A percentile compares a stretch with the other conserved stretches of the same genome.
Evolutionary conservation across 257 asterid species (phyloP).

Genomic region (Ocimum tenuiflorum): DNA sequence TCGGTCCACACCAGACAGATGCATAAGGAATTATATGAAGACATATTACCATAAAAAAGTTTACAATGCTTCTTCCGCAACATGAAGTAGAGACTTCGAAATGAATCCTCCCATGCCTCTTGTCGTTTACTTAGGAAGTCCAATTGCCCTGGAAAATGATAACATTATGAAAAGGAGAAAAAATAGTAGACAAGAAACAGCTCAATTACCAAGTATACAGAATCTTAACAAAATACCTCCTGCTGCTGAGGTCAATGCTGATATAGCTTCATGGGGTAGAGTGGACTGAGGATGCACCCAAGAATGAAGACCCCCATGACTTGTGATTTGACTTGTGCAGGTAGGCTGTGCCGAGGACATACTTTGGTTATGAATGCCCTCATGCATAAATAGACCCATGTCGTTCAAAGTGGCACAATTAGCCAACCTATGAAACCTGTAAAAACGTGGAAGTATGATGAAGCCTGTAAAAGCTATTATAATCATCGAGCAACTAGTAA

Average conservation of each 20-base stretch:
- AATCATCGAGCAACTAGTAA: not conserved
- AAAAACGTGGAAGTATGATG: constrained; percentile 17
- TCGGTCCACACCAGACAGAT: not conserved
- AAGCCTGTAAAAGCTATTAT: not conserved
- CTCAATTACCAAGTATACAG: not conserved
- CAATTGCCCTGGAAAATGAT: constrained; percentile 42
- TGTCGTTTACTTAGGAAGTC: constrained; percentile 75
- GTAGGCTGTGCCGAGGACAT: constrained; percentile 30
- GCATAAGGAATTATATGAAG: not conserved
- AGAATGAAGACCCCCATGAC: constrained; percentile 37
- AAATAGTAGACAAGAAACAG: constrained; percentile 5
- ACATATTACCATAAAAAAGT: constrained; percentile 70
- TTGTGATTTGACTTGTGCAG: constrained; percentile 26
- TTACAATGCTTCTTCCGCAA: constrained; percentile 65
- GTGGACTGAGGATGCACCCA: constrained; percentile 92
- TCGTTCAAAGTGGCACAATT: constrained; percentile 38
- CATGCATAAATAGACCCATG: constrained; percentile 31
- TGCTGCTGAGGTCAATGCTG: constrained; percentile 55
- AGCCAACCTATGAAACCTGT: constrained; percentile 78
- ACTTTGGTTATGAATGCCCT: constrained; percentile 24
- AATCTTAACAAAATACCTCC: constrained; percentile 48
- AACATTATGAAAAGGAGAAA: constrained; percentile 9
- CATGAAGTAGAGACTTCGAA: constrained; percentile 88
- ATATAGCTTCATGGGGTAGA: constrained; percentile 65
- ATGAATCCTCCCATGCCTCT: constrained; percentile 81